Evolutionary conservation across 2,329 filamentous ascomycete genomes (phyloP).

Genomic region (Talaromyces atroroseus): DNA sequence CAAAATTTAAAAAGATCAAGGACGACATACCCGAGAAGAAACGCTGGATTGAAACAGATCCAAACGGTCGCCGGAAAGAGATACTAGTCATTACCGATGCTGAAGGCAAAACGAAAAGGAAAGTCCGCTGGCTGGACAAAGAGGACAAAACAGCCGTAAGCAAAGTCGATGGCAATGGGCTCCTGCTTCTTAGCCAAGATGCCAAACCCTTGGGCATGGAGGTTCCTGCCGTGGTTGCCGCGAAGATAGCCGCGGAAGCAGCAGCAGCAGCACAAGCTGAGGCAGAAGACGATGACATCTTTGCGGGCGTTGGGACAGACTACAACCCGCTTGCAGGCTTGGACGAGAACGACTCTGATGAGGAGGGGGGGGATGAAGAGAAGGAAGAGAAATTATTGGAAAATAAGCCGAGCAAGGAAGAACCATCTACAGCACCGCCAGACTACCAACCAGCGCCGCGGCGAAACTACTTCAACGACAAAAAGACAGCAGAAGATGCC

Average conservation of each 20-base stretch:
- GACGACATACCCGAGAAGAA: constrained; percentile 43
- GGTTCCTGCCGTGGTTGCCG: constrained; percentile 39
- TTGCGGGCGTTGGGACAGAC: constrained; percentile 54
- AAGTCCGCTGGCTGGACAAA: constrained; percentile 50
- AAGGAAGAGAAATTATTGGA: constrained; percentile 11
- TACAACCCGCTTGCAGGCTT: constrained; percentile 56
- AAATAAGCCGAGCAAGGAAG: constrained; percentile 10
- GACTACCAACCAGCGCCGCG: constrained; percentile 20
- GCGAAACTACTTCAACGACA: constrained; percentile 46
- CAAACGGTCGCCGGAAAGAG: constrained; percentile 48
- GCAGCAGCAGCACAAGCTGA: constrained; percentile 19
- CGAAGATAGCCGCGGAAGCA: constrained; percentile 24
- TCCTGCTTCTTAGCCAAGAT: constrained; percentile 41
- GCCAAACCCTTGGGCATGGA: constrained; percentile 48
- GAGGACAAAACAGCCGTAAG: constrained; percentile 14
- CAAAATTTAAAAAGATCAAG: constrained; percentile 51
- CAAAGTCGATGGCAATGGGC: constrained; percentile 17
- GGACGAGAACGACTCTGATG: constrained; percentile 41
- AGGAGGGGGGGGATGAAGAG: constrained; percentile 33
- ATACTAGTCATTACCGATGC: constrained; percentile 55
- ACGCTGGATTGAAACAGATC: constrained; percentile 52
- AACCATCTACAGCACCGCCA: constrained; percentile 13
- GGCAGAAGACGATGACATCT: constrained; percentile 57
- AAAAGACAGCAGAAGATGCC: constrained; percentile 49
- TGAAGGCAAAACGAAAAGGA: constrained; percentile 57